Conservation (phyloP, 2,329 filamentous ascomycete species). For the Shiraia sp. region DNA sequence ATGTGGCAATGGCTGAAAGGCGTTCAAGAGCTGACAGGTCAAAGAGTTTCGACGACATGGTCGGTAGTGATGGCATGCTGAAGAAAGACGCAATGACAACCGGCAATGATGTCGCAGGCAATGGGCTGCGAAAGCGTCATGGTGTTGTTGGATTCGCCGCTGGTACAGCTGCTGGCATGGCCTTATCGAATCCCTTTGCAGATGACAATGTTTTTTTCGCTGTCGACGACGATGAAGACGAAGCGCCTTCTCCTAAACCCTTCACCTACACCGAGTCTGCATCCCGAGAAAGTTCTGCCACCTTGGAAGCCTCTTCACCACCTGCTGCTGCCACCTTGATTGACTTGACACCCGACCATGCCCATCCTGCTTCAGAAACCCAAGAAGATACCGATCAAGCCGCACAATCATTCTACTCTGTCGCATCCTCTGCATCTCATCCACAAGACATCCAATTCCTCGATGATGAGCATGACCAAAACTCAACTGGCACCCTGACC, state of each 20-base stretch:
- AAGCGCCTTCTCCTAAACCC: constrained; percentile 32
- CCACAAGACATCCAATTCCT: constrained; percentile 8
- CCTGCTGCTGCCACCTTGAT: constrained; percentile 29
- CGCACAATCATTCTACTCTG: constrained; percentile 45
- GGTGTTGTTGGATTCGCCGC: constrained; percentile 44
- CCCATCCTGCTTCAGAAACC: constrained; percentile 17
- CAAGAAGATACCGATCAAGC: constrained; percentile 23
- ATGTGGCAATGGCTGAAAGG: constrained; percentile 24
- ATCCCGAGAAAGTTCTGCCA: constrained; percentile 37
- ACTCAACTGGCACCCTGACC: constrained; percentile 44
- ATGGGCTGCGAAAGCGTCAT: constrained; percentile 30
- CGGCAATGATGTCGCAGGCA: constrained; percentile 21
- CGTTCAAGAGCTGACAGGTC: constrained; percentile 22
- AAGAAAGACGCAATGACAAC: constrained; percentile 31
- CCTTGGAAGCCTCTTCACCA: constrained; percentile 24
- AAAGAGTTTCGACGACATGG: constrained; percentile 47
- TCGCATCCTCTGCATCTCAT: constrained; percentile 29
- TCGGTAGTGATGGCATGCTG: constrained; percentile 47
- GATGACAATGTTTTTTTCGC: constrained; percentile 51
- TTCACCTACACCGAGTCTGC: constrained; percentile 28
- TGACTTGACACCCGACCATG: constrained; percentile 35
- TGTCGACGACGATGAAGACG: constrained; percentile 38
- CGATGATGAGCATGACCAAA: constrained; percentile 30
- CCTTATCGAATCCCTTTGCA: constrained; percentile 50
- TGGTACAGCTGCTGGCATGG: constrained; percentile 42